Conservation (phyloP, 2,329 filamentous ascomycete genomes). For the Pyricularia pennisetigena region DNA sequence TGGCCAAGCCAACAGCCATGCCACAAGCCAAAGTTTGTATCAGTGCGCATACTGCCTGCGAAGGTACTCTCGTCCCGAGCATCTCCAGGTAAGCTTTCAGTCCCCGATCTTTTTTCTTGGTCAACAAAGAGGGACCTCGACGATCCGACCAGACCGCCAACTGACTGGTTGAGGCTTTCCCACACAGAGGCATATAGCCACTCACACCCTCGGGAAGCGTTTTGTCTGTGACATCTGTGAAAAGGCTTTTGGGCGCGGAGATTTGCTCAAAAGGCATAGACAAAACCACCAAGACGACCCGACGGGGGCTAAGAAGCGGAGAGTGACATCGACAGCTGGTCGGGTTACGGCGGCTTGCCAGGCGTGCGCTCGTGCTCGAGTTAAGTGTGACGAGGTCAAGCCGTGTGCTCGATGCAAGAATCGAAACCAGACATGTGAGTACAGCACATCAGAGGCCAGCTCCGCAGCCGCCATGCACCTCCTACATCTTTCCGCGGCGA, state of each 20-base stretch:
- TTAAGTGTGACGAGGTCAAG: slow-evolving; percentile 46
- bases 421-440: slow-evolving; percentile 35
- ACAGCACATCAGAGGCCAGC: slow-evolving; percentile 23
- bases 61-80: slow-evolving; percentile 42
- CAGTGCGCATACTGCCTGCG: slow-evolving; percentile 41
- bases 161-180: slow-evolving; percentile 5
- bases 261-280: slow-evolving; percentile 41
- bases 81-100: slow-evolving; percentile 28
- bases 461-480: slow-evolving; percentile 32
- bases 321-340: slow-evolving; percentile 32
- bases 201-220: slow-evolving; percentile 38
- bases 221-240: slow-evolving; percentile 38
- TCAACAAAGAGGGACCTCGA: background rate
- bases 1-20: background rate
- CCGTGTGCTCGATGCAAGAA: slow-evolving; percentile 41
- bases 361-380: slow-evolving; percentile 38
- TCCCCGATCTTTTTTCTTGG: background rate
- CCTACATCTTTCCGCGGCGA: slow-evolving; percentile 28
- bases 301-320: slow-evolving; percentile 35
- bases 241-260: slow-evolving; percentile 43
- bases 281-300: slow-evolving; percentile 37
- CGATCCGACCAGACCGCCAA: background rate
- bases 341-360: slow-evolving; percentile 44
- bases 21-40: slow-evolving; percentile 17
- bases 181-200: slow-evolving; percentile 32